These are phyloP conservation scores for Podospora pseudopauciseta DNA, from an alignment of 495 filamentous ascomycete genomes.

Conservation along the genomic window DNA sequence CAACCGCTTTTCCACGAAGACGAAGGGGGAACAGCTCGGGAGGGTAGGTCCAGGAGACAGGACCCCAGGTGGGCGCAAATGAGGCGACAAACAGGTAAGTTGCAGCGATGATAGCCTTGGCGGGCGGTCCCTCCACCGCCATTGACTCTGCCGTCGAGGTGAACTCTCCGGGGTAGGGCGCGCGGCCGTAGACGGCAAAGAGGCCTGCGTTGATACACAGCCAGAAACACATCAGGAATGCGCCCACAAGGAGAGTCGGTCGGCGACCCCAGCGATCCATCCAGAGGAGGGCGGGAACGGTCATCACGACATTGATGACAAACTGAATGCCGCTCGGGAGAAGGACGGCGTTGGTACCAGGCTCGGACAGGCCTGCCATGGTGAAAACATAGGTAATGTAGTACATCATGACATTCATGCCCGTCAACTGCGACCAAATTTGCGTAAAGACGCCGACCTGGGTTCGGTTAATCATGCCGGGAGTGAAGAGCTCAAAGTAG, in stretches of 20 bases:
- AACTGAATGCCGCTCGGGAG: conserved; percentile 72
- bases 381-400: conserved; percentile 65
- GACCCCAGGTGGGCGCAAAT: conserved; percentile 73
- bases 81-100: conserved; percentile 75
- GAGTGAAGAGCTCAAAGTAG: conserved; percentile 66
- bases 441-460: conserved; percentile 73
- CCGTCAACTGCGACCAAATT: conserved; percentile 80
- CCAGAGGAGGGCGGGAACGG: conserved; percentile 51
- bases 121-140: conserved; percentile 53
- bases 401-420: conserved; percentile 78
- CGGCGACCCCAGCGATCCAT: conserved; percentile 61
- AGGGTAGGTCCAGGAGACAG: conserved; percentile 71
- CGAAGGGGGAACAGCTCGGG: conserved; percentile 72
- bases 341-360: conserved; percentile 46
- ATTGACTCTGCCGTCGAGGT: conserved; percentile 42
- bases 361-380: conserved; percentile 62
- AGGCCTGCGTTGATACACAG: conserved; percentile 68
- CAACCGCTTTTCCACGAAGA: conserved; percentile 69
- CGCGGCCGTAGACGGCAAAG: conserved; percentile 48
- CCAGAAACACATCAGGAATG: conserved; percentile 63
- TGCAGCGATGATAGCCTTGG: conserved; percentile 70
- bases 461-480: conserved; percentile 70
- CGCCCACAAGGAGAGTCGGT: conserved; percentile 59
- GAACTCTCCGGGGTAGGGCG: conserved; percentile 38
- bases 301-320: conserved; percentile 62